A percentile compares a stretch with the other conserved stretches of the same genome.
Evolutionary conservation across 306 rosid species (phyloP).

Genomic region (Vigna reflexopilosa): DNA sequence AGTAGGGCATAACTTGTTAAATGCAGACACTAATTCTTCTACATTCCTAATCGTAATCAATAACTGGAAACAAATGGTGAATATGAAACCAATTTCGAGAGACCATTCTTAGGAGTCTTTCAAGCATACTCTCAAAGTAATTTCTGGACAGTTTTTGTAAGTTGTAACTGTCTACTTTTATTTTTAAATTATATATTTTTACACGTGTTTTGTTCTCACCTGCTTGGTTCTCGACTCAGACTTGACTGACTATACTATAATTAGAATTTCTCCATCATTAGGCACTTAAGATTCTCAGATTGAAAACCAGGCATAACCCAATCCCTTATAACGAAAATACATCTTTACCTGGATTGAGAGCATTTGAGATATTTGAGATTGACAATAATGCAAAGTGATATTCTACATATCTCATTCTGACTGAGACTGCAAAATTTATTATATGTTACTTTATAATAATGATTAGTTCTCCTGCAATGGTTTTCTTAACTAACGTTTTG

Average conservation of each 20-base stretch:
- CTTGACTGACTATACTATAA: neutral
- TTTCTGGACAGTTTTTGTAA: neutral
- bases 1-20: neutral
- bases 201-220: neutral
- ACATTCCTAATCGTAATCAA: neutral
- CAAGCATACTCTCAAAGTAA: neutral
- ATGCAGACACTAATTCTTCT: neutral
- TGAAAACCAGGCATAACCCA: neutral
- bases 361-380: slow-evolving; percentile 14
- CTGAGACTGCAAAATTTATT: neutral
- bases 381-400: neutral
- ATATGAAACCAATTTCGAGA: neutral
- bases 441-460: neutral
- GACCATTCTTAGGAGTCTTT: neutral
- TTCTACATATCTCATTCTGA: slow-evolving; percentile 16
- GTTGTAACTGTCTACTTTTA: neutral
- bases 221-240: neutral
- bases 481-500: slow-evolving; percentile 34
- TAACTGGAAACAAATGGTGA: neutral
- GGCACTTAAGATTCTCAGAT: neutral
- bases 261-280: neutral
- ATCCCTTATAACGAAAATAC: neutral
- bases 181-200: neutral
- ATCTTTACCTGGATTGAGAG: slow-evolving; percentile 9
- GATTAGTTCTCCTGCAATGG: slow-evolving; percentile 12